These are phyloP conservation scores for Exophiala viscosa DNA, from an alignment of 2,329 filamentous ascomycete species.

Conservation along the genomic window DNA sequence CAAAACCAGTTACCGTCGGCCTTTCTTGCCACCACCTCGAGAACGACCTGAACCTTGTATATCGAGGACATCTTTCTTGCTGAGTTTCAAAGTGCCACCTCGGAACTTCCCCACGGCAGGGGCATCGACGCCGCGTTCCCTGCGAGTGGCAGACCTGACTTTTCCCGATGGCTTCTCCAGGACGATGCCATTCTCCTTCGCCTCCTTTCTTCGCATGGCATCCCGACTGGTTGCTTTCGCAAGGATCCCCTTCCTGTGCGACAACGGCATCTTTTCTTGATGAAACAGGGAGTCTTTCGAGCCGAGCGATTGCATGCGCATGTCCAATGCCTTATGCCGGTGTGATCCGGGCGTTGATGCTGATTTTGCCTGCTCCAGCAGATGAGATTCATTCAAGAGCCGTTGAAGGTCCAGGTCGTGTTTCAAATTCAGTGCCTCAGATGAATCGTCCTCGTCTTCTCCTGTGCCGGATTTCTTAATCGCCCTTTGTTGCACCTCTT, in stretches of 20 bases:
- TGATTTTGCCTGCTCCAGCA: conserved; percentile 61
- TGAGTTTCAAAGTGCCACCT: conserved; percentile 75
- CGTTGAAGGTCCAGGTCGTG: conserved; percentile 91
- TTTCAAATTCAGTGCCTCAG: conserved; percentile 67
- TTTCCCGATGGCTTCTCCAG: conserved; percentile 57
- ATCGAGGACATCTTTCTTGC: conserved; percentile 68
- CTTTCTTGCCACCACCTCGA: conserved; percentile 6
- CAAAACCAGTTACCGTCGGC: conserved; percentile 9
- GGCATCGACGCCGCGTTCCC: conserved; percentile 65
- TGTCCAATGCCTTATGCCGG: conserved; percentile 75
- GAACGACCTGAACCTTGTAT: conserved; percentile 54
- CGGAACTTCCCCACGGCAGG: conserved; percentile 77
- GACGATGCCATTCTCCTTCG: conserved; percentile 85
- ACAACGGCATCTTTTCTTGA: conserved; percentile 86
- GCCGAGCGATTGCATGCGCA: conserved; percentile 77
- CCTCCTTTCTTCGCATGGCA: conserved; percentile 68
- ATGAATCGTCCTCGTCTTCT: conserved; percentile 40
- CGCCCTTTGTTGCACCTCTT: conserved; percentile 7
- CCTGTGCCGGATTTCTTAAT: conserved; percentile 13
- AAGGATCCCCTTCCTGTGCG: conserved; percentile 78
- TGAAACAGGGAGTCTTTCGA: conserved; percentile 69
- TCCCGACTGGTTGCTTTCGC: conserved; percentile 65
- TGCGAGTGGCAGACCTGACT: conserved; percentile 40
- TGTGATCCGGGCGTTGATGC: conserved; percentile 64
- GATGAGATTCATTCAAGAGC: conserved; percentile 85